A percentile compares a stretch with the other conserved stretches of the same genome.
These are phyloP conservation scores for Nannizziopsis arthrosporioides DNA, from an alignment of 2,329 filamentous ascomycete genomes.

Conservation along the genomic window DNA sequence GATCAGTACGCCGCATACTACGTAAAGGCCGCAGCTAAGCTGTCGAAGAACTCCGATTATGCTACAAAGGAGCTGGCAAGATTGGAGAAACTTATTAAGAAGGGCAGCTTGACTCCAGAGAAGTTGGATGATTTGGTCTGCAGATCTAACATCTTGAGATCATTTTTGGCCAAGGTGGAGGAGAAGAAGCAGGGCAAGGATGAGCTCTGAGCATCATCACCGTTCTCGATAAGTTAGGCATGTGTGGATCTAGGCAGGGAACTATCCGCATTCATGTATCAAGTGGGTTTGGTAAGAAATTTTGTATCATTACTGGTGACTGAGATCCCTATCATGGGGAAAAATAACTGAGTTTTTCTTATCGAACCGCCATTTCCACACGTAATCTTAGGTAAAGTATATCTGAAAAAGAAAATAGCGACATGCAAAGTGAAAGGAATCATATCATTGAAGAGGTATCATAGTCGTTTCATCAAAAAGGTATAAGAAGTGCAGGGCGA, in stretches of 20 bases:
- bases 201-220: conserved; percentile 47
- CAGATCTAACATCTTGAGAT: conserved; percentile 77
- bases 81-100: conserved; percentile 66
- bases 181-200: conserved; percentile 51
- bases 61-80: conserved; percentile 75
- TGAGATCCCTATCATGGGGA: neutral
- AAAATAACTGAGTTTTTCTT: too few relatives aligned
- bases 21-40: conserved; percentile 77
- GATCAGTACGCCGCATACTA: conserved; percentile 91
- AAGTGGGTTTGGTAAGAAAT: neutral
- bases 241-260: neutral
- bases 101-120: conserved; percentile 70
- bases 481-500: neutral
- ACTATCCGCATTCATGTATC: too few relatives aligned
- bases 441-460: neutral
- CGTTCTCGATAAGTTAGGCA: neutral
- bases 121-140: conserved; percentile 81
- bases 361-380: too few relatives aligned
- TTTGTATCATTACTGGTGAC: neutral
- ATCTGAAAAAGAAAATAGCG: neutral
- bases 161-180: conserved; percentile 52
- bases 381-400: neutral
- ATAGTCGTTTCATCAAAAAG: neutral
- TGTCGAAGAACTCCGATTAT: conserved; percentile 63
- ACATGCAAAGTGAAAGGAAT: neutral